These are phyloP conservation scores for Candida multigemmis DNA, from an alignment of 805 yeast species.

Conservation along the genomic window DNA sequence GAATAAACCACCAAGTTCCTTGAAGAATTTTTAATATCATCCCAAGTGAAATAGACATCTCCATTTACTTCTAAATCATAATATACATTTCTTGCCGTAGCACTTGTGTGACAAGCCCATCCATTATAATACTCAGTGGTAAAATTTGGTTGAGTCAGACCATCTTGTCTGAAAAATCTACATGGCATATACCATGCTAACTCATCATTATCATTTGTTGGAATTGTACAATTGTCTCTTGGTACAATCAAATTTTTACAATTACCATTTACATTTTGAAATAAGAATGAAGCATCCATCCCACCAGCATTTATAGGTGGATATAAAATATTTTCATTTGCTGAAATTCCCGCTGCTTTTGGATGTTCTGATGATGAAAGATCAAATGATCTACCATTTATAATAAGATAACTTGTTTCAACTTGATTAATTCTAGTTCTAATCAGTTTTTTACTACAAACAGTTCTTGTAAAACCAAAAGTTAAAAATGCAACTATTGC, in stretches of 20 bases:
- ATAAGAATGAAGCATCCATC: constrained; percentile 71
- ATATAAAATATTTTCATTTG: constrained; percentile 64
- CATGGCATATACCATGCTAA: constrained; percentile 98
- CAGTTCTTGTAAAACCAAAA: constrained; percentile 83
- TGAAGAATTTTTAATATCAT: constrained; percentile 57
- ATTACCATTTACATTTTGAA: constrained; percentile 88
- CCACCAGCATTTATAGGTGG: constrained; percentile 90
- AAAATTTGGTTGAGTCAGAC: constrained; percentile 58
- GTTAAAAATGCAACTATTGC: constrained; percentile 78
- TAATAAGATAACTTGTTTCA: constrained; percentile 50
- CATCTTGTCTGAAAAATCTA: constrained; percentile 58
- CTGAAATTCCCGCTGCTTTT: constrained; percentile 65
- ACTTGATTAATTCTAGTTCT: constrained; percentile 59
- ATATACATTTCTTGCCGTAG: constrained; percentile 58
- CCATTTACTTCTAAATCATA: constrained; percentile 54
- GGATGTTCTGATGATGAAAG: constrained; percentile 71
- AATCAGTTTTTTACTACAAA: constrained; percentile 41
- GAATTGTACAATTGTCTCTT: constrained; percentile 60
- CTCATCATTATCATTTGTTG: constrained; percentile 41
- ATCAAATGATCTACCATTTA: constrained; percentile 77
- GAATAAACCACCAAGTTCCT: constrained; percentile 82
- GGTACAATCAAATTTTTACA: constrained; percentile 76
- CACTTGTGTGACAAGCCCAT: constrained; percentile 85
- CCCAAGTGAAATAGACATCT: constrained; percentile 86
- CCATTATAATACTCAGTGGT: constrained; percentile 64